phyloP scores from a whole-genome alignment of 352 stramenopile genomes.

The Phytophthora tentaculata region DNA sequence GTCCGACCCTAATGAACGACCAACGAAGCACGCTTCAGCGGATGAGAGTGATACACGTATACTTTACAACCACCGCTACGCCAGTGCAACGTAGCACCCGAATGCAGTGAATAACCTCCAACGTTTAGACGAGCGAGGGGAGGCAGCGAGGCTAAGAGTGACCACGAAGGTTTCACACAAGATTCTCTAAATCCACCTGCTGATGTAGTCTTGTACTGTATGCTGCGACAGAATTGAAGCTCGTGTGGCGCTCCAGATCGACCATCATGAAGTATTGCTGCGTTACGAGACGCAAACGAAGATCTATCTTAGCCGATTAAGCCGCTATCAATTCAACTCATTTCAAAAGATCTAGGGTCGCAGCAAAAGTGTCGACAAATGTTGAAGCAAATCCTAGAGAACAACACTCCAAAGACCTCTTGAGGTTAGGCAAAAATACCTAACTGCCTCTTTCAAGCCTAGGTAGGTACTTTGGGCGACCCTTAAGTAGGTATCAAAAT shows the following conservation, averaged over 20 bases:
- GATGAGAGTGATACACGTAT: slow-evolving; percentile 2
- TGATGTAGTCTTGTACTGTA: background rate
- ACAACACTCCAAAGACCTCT: background rate
- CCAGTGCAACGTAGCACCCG: slow-evolving; percentile 21
- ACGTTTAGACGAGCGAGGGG: slow-evolving; percentile 18
- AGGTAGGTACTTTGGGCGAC: no score
- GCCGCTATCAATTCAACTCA: no score
- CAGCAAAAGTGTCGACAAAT: slow-evolving; percentile 11
- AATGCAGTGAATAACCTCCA: slow-evolving; percentile 10
- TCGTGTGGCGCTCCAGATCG: background rate
- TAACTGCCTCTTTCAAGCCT: no score
- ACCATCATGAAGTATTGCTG: background rate
- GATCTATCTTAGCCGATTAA: no score
- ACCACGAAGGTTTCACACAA: background rate
- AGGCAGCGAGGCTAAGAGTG: background rate
- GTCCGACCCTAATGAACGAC: background rate
- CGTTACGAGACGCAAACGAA: no score
- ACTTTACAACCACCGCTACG: slow-evolving; percentile 11
- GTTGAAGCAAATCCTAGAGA: slow-evolving; percentile 26
- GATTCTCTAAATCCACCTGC: background rate
- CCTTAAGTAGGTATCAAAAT: no score
- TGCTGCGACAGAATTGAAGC: background rate
- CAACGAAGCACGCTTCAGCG: background rate
- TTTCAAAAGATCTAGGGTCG: no score
- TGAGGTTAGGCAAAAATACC: no score